Conservation (phyloP, 2,329 filamentous ascomycete genomes). For the Paraconiothyrium sp. region DNA sequence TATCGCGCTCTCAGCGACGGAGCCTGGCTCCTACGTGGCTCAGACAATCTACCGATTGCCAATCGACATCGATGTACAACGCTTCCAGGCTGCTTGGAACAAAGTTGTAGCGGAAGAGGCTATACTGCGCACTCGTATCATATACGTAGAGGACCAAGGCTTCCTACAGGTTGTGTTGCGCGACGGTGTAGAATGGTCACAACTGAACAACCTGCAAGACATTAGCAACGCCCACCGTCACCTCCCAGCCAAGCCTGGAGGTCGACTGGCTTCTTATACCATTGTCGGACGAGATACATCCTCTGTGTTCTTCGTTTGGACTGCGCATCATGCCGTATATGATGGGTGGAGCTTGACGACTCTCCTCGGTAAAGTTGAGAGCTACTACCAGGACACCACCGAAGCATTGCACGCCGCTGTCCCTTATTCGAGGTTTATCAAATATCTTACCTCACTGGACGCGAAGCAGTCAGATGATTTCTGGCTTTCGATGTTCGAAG, state of each 20-base stretch:
- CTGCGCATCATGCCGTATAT: slow-evolving; percentile 49
- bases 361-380: slow-evolving; percentile 38
- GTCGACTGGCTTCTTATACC: slow-evolving; percentile 34
- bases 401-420: slow-evolving; percentile 25
- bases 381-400: slow-evolving; percentile 27
- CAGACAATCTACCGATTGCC: slow-evolving; percentile 53
- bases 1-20: slow-evolving; percentile 41
- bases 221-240: slow-evolving; percentile 39
- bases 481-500: slow-evolving; percentile 40
- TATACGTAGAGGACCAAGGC: slow-evolving; percentile 41
- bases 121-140: slow-evolving; percentile 58
- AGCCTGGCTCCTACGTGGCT: slow-evolving; percentile 45
- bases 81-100: slow-evolving; percentile 59
- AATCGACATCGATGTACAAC: slow-evolving; percentile 33
- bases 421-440: slow-evolving; percentile 45
- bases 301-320: slow-evolving; percentile 44
- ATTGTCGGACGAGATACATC: slow-evolving; percentile 32
- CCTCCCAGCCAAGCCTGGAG: slow-evolving; percentile 40
- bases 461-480: slow-evolving; percentile 38
- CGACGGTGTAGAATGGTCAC: slow-evolving; percentile 32
- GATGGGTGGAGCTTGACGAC: slow-evolving; percentile 47
- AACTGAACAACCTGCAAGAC: slow-evolving; percentile 30
- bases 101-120: slow-evolving; percentile 53
- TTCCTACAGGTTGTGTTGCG: slow-evolving; percentile 46
- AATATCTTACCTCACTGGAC: slow-evolving; percentile 39